Percentiles rank a stretch among this genome's conserved stretches.
Evolutionary conservation across 78 protist genomes (phyloP).

Genomic region (Speleostelium caveatum): DNA sequence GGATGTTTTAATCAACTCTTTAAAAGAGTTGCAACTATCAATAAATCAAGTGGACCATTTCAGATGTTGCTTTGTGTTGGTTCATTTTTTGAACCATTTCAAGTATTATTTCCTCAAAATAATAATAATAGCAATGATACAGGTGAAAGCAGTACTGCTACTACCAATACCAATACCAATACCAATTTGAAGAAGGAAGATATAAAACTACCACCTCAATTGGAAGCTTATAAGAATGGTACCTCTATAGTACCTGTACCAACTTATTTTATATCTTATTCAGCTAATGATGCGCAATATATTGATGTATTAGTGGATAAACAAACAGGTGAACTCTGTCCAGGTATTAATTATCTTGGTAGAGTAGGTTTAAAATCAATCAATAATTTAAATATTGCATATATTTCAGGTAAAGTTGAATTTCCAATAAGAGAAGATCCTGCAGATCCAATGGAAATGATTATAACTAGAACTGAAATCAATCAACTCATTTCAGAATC

Average conservation of each 20-base stretch:
- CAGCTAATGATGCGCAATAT: constrained; percentile 1
- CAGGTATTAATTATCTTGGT: constrained; percentile 32
- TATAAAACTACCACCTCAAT: constrained; percentile 12
- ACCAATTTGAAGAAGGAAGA: not conserved
- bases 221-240: constrained; percentile 3
- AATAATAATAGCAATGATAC: not conserved
- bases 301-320: not conserved
- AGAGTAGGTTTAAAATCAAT: constrained; percentile 47
- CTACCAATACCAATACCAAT: no score
- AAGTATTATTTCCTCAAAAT: not conserved
- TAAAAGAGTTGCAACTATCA: constrained; percentile 42
- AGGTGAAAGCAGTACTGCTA: not conserved
- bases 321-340: constrained; percentile 20
- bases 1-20: constrained; percentile 40
- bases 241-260: constrained; percentile 35
- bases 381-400: constrained; percentile 47
- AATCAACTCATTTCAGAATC: not conserved
- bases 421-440: constrained; percentile 11
- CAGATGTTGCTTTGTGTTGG: constrained; percentile 73
- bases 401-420: constrained; percentile 46
- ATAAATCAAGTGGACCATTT: constrained; percentile 71
- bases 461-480: constrained; percentile 28
- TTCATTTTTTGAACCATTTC: constrained; percentile 59
- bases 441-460: not conserved
- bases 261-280: constrained; percentile 60